These are phyloP conservation scores for Pythium vanterpoolii DNA, from an alignment of 352 stramenopile genomes.

Conservation along the genomic window DNA sequence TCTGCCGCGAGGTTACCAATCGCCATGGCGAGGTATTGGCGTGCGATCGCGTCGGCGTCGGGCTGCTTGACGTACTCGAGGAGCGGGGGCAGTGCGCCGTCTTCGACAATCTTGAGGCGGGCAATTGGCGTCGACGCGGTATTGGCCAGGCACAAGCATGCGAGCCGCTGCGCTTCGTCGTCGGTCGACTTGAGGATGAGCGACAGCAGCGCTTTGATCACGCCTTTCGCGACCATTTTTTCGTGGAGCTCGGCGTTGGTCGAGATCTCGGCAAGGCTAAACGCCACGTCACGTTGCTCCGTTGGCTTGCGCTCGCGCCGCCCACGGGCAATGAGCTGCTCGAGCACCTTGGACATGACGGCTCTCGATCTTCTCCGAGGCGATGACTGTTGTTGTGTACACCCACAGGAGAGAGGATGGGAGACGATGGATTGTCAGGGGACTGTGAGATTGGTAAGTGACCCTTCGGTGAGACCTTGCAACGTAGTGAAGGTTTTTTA, in stretches of 20 bases:
- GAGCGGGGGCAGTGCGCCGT: slow-evolving; percentile 86
- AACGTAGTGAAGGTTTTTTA: no score
- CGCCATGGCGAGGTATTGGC: slow-evolving; percentile 95
- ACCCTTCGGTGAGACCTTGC: no score
- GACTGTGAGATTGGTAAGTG: neutral
- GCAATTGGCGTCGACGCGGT: slow-evolving; percentile 85
- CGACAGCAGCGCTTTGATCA: slow-evolving; percentile 89
- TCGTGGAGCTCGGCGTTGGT: slow-evolving; percentile 92
- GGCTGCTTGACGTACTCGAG: slow-evolving; percentile 90
- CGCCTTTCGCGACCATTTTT: slow-evolving; percentile 94
- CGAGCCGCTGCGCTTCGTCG: slow-evolving; percentile 91
- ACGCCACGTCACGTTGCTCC: slow-evolving; percentile 95
- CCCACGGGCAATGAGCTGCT: slow-evolving; percentile 95
- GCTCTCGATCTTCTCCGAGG: neutral
- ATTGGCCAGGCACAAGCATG: slow-evolving; percentile 95
- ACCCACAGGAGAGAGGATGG: neutral
- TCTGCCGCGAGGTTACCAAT: slow-evolving; percentile 96
- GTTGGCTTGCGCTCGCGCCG: slow-evolving; percentile 91
- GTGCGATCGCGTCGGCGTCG: slow-evolving; percentile 87
- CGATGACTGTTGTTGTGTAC: no score
- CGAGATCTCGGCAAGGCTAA: slow-evolving; percentile 95
- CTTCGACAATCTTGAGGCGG: slow-evolving; percentile 92
- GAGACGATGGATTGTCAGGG: neutral
- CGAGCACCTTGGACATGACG: slow-evolving; percentile 91
- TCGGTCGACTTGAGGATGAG: slow-evolving; percentile 92